phyloP scores from a whole-genome alignment of 2,329 filamentous ascomycete species.

The Colletotrichum noveboracense region DNA sequence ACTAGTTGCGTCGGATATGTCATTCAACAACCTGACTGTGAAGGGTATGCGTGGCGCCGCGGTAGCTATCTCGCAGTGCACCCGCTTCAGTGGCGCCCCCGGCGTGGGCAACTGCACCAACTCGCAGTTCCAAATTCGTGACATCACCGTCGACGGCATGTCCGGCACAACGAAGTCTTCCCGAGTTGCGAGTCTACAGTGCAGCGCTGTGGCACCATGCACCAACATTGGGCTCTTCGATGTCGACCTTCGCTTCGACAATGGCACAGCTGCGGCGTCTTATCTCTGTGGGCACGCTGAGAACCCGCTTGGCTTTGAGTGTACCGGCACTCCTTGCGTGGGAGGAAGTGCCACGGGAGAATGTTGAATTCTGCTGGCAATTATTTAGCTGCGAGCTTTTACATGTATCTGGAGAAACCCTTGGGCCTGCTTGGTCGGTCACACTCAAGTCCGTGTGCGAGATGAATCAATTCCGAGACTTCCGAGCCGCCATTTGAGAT shows the following conservation, averaged over 20 bases:
- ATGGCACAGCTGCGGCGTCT: neutral
- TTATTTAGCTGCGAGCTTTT: neutral
- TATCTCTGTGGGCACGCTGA: neutral
- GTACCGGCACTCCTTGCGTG: neutral
- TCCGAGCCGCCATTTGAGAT: neutral
- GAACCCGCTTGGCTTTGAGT: neutral
- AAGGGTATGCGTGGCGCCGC: constrained; percentile 24
- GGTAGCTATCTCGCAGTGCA: constrained; percentile 37
- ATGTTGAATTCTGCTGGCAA: neutral
- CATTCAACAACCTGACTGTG: constrained; percentile 12
- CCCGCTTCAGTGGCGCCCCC: constrained; percentile 29
- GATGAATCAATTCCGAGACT: neutral
- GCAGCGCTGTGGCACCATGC: constrained; percentile 4
- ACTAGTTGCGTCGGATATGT: constrained; percentile 4
- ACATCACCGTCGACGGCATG: constrained; percentile 25
- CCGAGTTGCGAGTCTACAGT: neutral
- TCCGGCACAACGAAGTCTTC: constrained; percentile 2
- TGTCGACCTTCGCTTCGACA: neutral
- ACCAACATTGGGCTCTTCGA: neutral
- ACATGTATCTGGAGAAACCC: neutral
- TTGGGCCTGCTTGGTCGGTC: neutral
- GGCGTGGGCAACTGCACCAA: constrained; percentile 37
- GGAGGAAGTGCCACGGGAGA: neutral
- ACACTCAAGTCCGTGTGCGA: neutral
- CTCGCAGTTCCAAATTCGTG: constrained; percentile 34